A percentile compares a stretch with the other conserved stretches of the same genome.
These are phyloP conservation scores for Globisporangium paddicum DNA, from an alignment of 352 stramenopile species.

Conservation along the genomic window DNA sequence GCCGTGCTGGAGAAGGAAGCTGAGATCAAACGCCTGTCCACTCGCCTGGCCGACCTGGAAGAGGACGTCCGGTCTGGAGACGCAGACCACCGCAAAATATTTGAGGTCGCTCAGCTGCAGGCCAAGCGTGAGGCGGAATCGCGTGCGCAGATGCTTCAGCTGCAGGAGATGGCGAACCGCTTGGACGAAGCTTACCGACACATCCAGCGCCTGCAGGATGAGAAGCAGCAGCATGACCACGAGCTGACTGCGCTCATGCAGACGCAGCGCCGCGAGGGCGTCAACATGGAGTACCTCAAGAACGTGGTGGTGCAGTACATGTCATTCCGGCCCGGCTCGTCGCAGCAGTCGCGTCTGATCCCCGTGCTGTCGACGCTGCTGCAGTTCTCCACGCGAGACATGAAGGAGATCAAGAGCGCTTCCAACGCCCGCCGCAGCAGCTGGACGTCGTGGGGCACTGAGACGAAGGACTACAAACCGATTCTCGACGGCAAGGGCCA, in stretches of 20 bases:
- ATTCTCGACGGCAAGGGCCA: constrained; percentile 32
- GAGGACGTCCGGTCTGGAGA: constrained; percentile 82
- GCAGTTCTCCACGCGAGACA: constrained; percentile 71
- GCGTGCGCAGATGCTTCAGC: constrained; percentile 42
- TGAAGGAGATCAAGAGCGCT: constrained; percentile 73
- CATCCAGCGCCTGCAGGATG: constrained; percentile 48
- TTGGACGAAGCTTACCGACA: constrained; percentile 39
- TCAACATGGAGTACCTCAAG: constrained; percentile 91
- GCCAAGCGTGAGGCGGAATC: constrained; percentile 72
- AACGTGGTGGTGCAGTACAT: constrained; percentile 91
- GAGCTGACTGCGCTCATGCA: constrained; percentile 75
- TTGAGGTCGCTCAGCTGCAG: constrained; percentile 83
- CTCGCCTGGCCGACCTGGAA: constrained; percentile 62
- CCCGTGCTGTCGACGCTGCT: constrained; percentile 84
- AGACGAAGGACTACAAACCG: constrained; percentile 62
- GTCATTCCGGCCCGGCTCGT: constrained; percentile 80
- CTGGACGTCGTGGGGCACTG: constrained; percentile 63
- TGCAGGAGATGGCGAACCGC: constrained; percentile 46
- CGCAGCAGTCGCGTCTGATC: constrained; percentile 67
- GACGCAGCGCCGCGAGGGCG: constrained; percentile 74
- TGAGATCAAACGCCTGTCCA: constrained; percentile 53
- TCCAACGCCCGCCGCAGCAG: constrained; percentile 47
- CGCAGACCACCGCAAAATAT: constrained; percentile 84
- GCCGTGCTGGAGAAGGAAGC: constrained; percentile 77
- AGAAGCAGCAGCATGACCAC: constrained; percentile 57